Evolutionary conservation across 129 eudicot species (phyloP).

Genomic region (Deinandra increscens): DNA sequence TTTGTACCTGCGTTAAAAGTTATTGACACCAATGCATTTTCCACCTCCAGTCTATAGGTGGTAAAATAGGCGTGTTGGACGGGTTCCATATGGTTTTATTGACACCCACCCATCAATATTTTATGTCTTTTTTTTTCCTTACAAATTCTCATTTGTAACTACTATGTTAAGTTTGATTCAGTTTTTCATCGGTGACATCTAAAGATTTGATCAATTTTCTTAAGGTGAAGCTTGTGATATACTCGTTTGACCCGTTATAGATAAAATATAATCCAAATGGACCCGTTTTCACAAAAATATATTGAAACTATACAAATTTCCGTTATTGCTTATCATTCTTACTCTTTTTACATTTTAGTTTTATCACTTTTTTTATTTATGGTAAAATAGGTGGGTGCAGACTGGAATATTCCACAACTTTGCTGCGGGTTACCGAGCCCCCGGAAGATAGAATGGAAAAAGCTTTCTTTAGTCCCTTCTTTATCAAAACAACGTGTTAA

Average conservation of each 20-base stretch:
- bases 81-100: not conserved
- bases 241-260: not conserved
- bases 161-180: not conserved
- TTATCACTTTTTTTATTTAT: not conserved
- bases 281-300: slow-evolving; percentile 4
- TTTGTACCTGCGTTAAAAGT: not conserved
- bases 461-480: slow-evolving; percentile 91
- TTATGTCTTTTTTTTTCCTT: not conserved
- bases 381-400: slow-evolving; percentile 48
- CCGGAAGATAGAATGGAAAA: slow-evolving; percentile 95
- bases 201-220: not conserved
- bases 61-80: not conserved
- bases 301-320: not conserved
- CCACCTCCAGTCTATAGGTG: not conserved
- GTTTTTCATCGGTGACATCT: not conserved
- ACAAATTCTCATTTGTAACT: not conserved
- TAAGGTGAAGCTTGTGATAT: not conserved
- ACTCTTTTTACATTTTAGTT: not conserved
- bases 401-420: slow-evolving; percentile 54
- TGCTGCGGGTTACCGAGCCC: slow-evolving; percentile 81
- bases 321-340: not conserved
- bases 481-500: slow-evolving; percentile 94
- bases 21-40: not conserved
- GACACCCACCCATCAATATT: not conserved
- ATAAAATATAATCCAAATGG: not conserved